These are phyloP conservation scores for Solanum piurae DNA, from an alignment of 257 asterid species.

Conservation along the genomic window DNA sequence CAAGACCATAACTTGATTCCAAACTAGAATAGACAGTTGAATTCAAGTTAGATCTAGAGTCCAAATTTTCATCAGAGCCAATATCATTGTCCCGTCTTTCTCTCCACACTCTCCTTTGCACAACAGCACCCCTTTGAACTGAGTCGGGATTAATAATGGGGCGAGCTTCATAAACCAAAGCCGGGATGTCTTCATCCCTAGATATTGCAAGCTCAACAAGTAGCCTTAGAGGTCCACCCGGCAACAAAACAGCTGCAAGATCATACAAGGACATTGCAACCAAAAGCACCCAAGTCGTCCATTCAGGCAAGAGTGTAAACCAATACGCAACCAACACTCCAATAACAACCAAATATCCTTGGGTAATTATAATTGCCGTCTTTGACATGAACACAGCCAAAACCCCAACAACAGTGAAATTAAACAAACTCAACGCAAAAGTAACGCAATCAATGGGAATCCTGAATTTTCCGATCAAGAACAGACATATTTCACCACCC, in stretches of 20 bases:
- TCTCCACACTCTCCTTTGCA: slow-evolving; percentile 76
- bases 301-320: slow-evolving; percentile 93
- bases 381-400: slow-evolving; percentile 67
- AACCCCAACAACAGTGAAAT: slow-evolving; percentile 79
- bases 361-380: slow-evolving; percentile 62
- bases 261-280: slow-evolving; percentile 95
- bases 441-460: slow-evolving; percentile 64
- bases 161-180: slow-evolving; percentile 93
- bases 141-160: slow-evolving; percentile 36
- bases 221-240: slow-evolving; percentile 89
- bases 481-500: slow-evolving; percentile 75
- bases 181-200: slow-evolving; percentile 96
- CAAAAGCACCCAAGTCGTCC: slow-evolving; percentile 95
- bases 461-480: slow-evolving; percentile 42
- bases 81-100: slow-evolving; percentile 23
- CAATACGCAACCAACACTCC: slow-evolving; percentile 93
- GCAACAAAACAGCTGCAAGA: slow-evolving; percentile 93
- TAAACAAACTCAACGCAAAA: slow-evolving; percentile 50
- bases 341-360: slow-evolving; percentile 71
- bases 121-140: slow-evolving; percentile 13
- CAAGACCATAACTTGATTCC: background rate
- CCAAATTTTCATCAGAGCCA: slow-evolving; percentile 11
- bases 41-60: slow-evolving; percentile 4
- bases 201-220: slow-evolving; percentile 91
- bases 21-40: background rate